These are phyloP conservation scores for Phaeomoniella chlamydospora DNA, from an alignment of 2,329 filamentous ascomycete species.

Conservation along the genomic window DNA sequence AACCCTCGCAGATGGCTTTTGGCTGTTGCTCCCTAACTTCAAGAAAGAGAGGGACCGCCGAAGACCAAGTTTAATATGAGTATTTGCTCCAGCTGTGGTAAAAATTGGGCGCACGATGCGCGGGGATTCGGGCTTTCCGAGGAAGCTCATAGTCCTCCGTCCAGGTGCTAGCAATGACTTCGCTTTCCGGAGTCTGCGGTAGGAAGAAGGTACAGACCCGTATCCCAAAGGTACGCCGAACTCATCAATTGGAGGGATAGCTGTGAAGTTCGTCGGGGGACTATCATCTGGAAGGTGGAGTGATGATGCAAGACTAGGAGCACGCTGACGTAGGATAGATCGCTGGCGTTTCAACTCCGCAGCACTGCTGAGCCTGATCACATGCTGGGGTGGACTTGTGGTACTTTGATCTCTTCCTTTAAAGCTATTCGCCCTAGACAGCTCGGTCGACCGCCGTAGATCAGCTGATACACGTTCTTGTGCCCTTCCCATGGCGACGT, in stretches of 20 bases:
- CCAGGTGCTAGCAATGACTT: constrained; percentile 32
- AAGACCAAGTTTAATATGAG: constrained; percentile 11
- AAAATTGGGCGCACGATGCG: constrained; percentile 4
- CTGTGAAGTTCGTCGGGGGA: constrained; percentile 1
- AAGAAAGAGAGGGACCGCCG: constrained; percentile 28
- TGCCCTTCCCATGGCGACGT: constrained; percentile 7
- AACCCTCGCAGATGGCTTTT: constrained; percentile 10
- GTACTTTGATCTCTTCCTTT: not conserved
- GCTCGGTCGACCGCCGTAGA: not conserved
- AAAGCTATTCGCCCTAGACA: not conserved
- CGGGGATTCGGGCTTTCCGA: constrained; percentile 3
- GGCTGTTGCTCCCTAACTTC: constrained; percentile 9
- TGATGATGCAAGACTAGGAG: not conserved
- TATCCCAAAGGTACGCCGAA: constrained; percentile 21
- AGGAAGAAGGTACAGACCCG: constrained; percentile 28
- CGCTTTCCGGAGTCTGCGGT: constrained; percentile 28
- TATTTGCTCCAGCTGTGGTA: constrained; percentile 2
- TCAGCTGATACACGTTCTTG: constrained; percentile 3
- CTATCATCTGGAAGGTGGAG: not conserved
- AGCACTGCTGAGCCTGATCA: not conserved
- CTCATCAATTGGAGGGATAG: constrained; percentile 14
- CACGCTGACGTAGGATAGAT: not conserved
- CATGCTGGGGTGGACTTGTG: not conserved
- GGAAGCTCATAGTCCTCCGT: constrained; percentile 14
- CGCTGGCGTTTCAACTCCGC: not conserved